phyloP scores from a whole-genome alignment of 2,329 filamentous ascomycete genomes.

The Pseudogymnoascus sp. region DNA sequence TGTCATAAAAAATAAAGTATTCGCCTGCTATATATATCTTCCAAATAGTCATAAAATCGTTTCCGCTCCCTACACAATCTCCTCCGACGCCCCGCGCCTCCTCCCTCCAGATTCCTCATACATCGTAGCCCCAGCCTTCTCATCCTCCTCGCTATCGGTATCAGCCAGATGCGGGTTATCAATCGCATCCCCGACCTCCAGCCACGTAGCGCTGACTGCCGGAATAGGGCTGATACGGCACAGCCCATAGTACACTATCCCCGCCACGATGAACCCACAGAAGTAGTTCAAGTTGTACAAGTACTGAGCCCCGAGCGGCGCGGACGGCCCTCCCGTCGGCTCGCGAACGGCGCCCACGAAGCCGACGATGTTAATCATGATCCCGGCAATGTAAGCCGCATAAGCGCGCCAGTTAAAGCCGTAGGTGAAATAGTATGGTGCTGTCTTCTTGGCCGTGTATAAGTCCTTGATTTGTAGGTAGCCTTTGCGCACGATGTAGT shows the following conservation, averaged over 20 bases:
- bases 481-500: constrained; percentile 76
- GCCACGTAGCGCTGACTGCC: constrained; percentile 66
- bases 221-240: constrained; percentile 64
- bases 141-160: constrained; percentile 17
- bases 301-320: constrained; percentile 72
- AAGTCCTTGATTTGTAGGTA: constrained; percentile 72
- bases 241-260: constrained; percentile 57
- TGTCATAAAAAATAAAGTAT: neutral
- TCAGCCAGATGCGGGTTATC: constrained; percentile 31
- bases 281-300: constrained; percentile 93
- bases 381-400: constrained; percentile 70
- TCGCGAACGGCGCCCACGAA: constrained; percentile 74
- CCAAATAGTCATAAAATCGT: neutral
- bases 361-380: constrained; percentile 83
- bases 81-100: neutral
- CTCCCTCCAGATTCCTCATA: neutral
- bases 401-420: constrained; percentile 83
- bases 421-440: constrained; percentile 64
- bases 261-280: constrained; percentile 66
- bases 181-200: constrained; percentile 62
- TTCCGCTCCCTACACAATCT: neutral
- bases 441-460: constrained; percentile 59
- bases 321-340: constrained; percentile 29
- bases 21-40: neutral
- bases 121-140: constrained; percentile 6